These are phyloP conservation scores for Coprinopsis strossmayeri DNA, from an alignment of 768 basidiomycete species.

Conservation along the genomic window DNA sequence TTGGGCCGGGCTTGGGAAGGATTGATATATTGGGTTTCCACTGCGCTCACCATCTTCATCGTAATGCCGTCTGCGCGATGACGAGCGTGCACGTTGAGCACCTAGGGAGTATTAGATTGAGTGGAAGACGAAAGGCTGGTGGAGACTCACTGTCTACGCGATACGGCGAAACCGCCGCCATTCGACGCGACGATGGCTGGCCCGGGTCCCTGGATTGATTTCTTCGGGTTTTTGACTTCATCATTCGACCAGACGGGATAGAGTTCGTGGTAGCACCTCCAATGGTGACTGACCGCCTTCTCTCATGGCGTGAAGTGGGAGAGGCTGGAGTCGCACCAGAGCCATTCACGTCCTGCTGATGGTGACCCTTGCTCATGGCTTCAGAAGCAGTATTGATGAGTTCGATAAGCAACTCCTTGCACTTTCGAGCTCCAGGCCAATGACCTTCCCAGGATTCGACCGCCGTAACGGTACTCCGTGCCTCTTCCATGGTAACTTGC, in stretches of 20 bases:
- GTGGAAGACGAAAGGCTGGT: too few relatives aligned
- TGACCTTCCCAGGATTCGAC: slow-evolving; percentile 78
- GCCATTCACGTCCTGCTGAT: slow-evolving; percentile 14
- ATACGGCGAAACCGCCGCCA: slow-evolving; percentile 57
- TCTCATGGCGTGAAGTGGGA: slow-evolving; percentile 36
- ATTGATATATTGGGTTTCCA: slow-evolving; percentile 40
- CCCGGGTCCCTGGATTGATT: slow-evolving; percentile 56
- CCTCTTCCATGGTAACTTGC: slow-evolving; percentile 77
- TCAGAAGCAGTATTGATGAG: slow-evolving; percentile 63
- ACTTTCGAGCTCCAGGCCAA: slow-evolving; percentile 86
- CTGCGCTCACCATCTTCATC: slow-evolving; percentile 52
- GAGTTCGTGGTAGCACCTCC: slow-evolving; percentile 31
- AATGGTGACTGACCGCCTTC: slow-evolving; percentile 52
- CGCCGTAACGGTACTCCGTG: slow-evolving; percentile 60
- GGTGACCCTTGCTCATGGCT: slow-evolving; percentile 45
- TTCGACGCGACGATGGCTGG: slow-evolving; percentile 40
- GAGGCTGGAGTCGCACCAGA: slow-evolving; percentile 15
- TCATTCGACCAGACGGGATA: slow-evolving; percentile 28
- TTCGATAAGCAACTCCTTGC: slow-evolving; percentile 73
- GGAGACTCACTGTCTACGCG: slow-evolving; percentile 52
- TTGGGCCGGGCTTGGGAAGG: slow-evolving; percentile 46
- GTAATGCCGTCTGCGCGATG: slow-evolving; percentile 66
- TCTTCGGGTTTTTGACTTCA: slow-evolving; percentile 46
- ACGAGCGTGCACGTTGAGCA: slow-evolving; percentile 67
- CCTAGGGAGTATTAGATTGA: too few relatives aligned